A percentile compares a stretch with the other conserved stretches of the same genome.
These are phyloP conservation scores for Colletotrichum liriopes DNA, from an alignment of 2,329 filamentous ascomycete genomes.

Conservation along the genomic window DNA sequence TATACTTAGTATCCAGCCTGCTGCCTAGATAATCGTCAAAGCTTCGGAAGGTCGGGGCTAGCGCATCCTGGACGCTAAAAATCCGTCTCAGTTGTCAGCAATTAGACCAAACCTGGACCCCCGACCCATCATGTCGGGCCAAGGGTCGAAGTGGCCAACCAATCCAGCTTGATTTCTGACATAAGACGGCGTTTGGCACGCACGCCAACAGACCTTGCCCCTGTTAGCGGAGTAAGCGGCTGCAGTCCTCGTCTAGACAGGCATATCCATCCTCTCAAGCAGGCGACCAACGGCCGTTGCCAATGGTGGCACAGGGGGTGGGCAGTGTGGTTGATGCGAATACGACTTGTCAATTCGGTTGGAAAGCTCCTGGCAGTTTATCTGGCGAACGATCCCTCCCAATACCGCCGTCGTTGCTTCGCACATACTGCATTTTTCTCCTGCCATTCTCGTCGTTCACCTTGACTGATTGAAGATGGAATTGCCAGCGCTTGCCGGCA, in stretches of 20 bases:
- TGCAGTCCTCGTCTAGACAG: constrained; percentile 4
- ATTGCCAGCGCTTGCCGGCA: background rate
- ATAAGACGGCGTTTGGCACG: background rate
- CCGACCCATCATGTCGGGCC: background rate
- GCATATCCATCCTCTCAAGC: too few species aligned
- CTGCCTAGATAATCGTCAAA: background rate
- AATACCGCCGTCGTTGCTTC: background rate
- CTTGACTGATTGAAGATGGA: background rate
- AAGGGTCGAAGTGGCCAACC: background rate
- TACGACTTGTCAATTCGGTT: too few species aligned
- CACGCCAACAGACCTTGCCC: background rate
- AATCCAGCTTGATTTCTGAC: background rate
- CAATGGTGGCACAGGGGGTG: too few species aligned
- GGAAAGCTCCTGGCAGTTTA: background rate
- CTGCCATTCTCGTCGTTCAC: background rate
- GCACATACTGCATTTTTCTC: background rate
- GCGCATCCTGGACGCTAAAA: background rate
- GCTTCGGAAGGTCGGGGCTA: background rate
- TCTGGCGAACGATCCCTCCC: background rate
- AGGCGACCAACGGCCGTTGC: too few species aligned
- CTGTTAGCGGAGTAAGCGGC: background rate
- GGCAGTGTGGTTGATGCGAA: too few species aligned
- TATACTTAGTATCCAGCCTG: background rate
- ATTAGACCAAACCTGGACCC: background rate
- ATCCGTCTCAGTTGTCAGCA: background rate